Evolutionary conservation across 768 basidiomycete genomes (phyloP), one percentile per base, ranked within the genome.

Genomic region (Leccinellum albellum): DNA sequence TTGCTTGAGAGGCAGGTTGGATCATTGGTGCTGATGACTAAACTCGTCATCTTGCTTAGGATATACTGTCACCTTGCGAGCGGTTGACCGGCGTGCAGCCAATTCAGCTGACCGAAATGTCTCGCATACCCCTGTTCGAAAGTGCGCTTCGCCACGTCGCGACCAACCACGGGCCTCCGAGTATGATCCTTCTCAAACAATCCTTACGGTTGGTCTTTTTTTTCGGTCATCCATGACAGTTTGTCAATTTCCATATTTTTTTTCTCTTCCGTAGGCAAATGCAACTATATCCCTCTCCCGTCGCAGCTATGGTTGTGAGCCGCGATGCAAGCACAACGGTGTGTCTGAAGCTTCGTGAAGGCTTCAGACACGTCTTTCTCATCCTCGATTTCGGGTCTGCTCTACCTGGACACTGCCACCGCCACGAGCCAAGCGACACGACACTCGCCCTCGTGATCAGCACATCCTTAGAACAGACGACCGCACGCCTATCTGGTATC

Each of bases 291-390:
- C 15, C 54, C 13, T 57, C 50, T 10, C 64, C 52, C 21, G 58
- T 54, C 67, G 74, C 42, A 59, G 75, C 33, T 75, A 78, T 53
- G 15, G 73, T 87, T 32, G 79, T 89, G 53, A 86, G 84, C 12
- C 83, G 86, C 14, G 82, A 82, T 24, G 79, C 86, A 0, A 80
- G 86, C 62, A 83, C 88, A 49, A 64, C 85, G 15, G 74, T 78
- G n/a, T 81, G 83, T 63, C 63, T 85, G 26, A 74, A 70, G 50
- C 33, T 76, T 24, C 62, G 60, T n/a, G 66, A 65, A 26, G 57
- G 56, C 12, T 42, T 56, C 24, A 58, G 59, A 15, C 68, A 74
- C 42, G 63, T 84, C 45, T 87, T 82, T 65, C 70, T 82, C 15
- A 73, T 85, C 24, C 86, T 88, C 63, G 86, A 88, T 66, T 83